Evolutionary conservation across 2,329 filamentous ascomycete species (phyloP), one percentile per base, ranked within the genome.

Genomic region (Phyllosticta citrichinensis): DNA sequence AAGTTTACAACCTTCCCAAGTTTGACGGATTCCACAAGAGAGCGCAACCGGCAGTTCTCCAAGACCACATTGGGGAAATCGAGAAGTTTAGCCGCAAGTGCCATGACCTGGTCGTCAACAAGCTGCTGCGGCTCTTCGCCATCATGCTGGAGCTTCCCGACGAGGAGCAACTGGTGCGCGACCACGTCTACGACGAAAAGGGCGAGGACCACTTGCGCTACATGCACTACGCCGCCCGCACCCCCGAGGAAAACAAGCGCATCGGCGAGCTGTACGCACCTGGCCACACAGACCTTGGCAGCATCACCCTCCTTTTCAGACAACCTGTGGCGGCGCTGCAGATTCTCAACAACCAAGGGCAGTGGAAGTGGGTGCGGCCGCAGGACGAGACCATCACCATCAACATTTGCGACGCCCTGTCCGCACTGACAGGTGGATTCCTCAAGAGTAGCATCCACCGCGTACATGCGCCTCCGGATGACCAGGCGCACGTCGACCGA

Each of bases 121-220:
- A 80, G 25, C 74, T 87, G 0, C 77, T 86, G 10, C 78, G 79
- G 0, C 78, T 87, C 1, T 83, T 87, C 58, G 84, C 84, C 5
- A 78, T 85, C 40, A 75, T 86, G 0, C 76, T 87, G 0, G 78
- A 87, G 65, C 74, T 87, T 0, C 81, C 82, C 0, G 78, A 83
- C 40, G 83, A 87, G 66, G 78, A 84, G 2, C 77, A 80, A 61
- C 74, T 87, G 35, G 76, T 82, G 63, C 74, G 77, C 19, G 73
- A 81, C 8, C 84, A 87, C 68, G 75, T 74, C 17, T 87, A 85
- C 68, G 77, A 84, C 1, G 75, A 78, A n/a, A 77, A 80, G 27
- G 78, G 80, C 19, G 83, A 86, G 63, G 81, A 83, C 24, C 83
- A 86, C 62, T 75, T 86, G n/a, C 78, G 84, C 2, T 86, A 85